phyloP scores from a whole-genome alignment of 2,329 filamentous ascomycete genomes.

The Colletotrichum lentis region DNA sequence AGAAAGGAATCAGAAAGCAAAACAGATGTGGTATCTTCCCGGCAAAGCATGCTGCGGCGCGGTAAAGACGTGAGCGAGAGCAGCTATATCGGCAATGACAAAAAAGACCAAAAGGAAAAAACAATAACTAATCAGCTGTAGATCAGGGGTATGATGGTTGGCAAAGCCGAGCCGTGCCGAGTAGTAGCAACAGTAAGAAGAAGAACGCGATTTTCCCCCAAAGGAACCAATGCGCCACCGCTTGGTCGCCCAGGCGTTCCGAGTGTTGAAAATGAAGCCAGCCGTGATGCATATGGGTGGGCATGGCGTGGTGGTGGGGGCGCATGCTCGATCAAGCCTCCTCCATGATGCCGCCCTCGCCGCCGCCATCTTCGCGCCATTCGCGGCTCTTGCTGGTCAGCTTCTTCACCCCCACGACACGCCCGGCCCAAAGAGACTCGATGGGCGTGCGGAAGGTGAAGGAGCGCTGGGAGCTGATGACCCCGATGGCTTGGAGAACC shows the following conservation, averaged over 20 bases:
- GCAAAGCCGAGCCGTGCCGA: conserved; percentile 29
- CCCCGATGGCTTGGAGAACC: conserved; percentile 93
- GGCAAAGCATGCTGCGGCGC: conserved; percentile 36
- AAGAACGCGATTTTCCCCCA: conserved; percentile 2
- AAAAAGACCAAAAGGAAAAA: background rate
- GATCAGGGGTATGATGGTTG: conserved; percentile 35
- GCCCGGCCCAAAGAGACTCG: conserved; percentile 86
- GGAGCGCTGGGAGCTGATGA: conserved; percentile 92
- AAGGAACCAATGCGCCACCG: conserved; percentile 33
- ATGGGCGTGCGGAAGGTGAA: conserved; percentile 93
- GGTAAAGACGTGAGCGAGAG: conserved; percentile 32
- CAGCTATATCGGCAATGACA: conserved; percentile 28
- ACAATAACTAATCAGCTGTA: conserved; percentile 6
- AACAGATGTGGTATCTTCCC: conserved; percentile 38
- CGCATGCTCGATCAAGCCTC: conserved; percentile 56
- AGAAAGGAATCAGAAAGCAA: conserved; percentile 23
- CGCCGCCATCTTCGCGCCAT: conserved; percentile 88
- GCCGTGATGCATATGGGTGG: conserved; percentile 28
- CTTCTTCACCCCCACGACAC: conserved; percentile 81
- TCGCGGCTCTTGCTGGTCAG: conserved; percentile 86
- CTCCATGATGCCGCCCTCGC: conserved; percentile 71
- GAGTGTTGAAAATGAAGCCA: conserved; percentile 19
- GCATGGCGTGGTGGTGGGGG: conserved; percentile 17
- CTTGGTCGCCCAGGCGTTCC: conserved; percentile 13
- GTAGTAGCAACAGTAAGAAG: conserved; percentile 32